Percentiles rank a stretch among this genome's conserved stretches.
phyloP scores from a whole-genome alignment of 2,329 filamentous ascomycete species.

The Triangularia verruculosa region DNA sequence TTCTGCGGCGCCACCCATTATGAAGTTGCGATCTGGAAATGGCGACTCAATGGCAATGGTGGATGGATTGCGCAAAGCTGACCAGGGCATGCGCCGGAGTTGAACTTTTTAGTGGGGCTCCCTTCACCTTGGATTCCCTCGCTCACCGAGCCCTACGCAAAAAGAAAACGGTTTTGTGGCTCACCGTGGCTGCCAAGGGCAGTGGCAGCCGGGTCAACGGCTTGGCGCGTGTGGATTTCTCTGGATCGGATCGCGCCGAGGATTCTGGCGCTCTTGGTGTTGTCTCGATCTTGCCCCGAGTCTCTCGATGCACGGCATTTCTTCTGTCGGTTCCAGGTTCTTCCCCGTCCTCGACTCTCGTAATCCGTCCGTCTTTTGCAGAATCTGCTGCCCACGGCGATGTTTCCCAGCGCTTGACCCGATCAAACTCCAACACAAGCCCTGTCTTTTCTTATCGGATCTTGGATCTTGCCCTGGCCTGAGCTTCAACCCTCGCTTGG shows the following conservation, averaged over 20 bases:
- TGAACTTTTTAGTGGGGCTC: constrained; percentile 32
- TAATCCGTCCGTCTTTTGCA: neutral
- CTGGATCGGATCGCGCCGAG: constrained; percentile 19
- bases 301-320: neutral
- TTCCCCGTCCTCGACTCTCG: neutral
- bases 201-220: neutral
- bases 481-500: neutral
- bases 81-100: neutral
- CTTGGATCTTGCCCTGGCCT: neutral
- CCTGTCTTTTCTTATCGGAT: neutral
- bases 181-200: neutral
- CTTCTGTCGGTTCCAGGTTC: neutral
- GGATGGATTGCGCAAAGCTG: neutral
- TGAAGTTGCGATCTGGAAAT: neutral
- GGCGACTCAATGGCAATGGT: neutral
- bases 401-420: neutral
- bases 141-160: neutral
- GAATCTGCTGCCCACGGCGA: neutral
- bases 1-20: constrained; percentile 81
- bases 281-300: constrained; percentile 2
- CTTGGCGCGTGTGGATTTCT: constrained; percentile 12
- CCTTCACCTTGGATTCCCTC: constrained; percentile 6
- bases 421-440: neutral
- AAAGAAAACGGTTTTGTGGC: neutral
- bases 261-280: constrained; percentile 16